phyloP scores from a whole-genome alignment of 768 basidiomycete species.

The Boletus rubropictus region DNA sequence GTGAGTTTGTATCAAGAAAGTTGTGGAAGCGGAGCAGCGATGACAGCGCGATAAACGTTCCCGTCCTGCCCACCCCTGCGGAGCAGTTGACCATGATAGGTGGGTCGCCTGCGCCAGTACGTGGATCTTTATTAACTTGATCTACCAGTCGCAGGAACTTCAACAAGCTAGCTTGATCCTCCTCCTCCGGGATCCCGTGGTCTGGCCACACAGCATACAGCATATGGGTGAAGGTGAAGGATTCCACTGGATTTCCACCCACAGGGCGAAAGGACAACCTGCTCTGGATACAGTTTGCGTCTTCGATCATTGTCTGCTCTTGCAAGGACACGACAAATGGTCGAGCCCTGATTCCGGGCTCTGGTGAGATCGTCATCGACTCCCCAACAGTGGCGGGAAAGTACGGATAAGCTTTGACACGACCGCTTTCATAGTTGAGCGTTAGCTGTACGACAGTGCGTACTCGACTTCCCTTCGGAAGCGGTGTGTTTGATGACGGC shows the following conservation, averaged over 20 bases:
- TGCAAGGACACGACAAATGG: constrained; percentile 57
- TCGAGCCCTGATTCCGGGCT: constrained; percentile 35
- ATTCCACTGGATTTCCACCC: constrained; percentile 22
- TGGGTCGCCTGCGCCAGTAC: constrained; percentile 32
- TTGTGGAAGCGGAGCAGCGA: constrained; percentile 66
- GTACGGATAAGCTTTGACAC: constrained; percentile 72
- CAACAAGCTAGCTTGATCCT: constrained; percentile 56
- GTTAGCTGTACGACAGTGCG: constrained; percentile 83
- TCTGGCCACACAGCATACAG: constrained; percentile 80
- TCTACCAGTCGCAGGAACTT: constrained; percentile 64
- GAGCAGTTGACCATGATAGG: constrained; percentile 81
- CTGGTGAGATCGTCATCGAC: constrained; percentile 42
- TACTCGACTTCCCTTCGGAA: constrained; percentile 40
- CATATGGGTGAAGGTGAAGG: constrained; percentile 61
- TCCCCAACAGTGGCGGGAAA: constrained; percentile 61
- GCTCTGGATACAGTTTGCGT: constrained; percentile 58
- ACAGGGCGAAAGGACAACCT: constrained; percentile 50
- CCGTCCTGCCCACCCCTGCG: constrained; percentile 83
- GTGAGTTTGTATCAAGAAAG: constrained; percentile 33
- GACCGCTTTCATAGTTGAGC: constrained; percentile 59
- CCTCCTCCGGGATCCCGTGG: constrained; percentile 66
- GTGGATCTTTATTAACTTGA: constrained; percentile 46
- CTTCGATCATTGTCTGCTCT: constrained; percentile 39
- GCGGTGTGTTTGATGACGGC: constrained; percentile 26
- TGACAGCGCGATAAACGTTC: constrained; percentile 75